Evolutionary conservation across 495 filamentous ascomycete species (phyloP), one percentile per base, ranked within the genome.

Genomic region (Annulohypoxylon moriforme): DNA sequence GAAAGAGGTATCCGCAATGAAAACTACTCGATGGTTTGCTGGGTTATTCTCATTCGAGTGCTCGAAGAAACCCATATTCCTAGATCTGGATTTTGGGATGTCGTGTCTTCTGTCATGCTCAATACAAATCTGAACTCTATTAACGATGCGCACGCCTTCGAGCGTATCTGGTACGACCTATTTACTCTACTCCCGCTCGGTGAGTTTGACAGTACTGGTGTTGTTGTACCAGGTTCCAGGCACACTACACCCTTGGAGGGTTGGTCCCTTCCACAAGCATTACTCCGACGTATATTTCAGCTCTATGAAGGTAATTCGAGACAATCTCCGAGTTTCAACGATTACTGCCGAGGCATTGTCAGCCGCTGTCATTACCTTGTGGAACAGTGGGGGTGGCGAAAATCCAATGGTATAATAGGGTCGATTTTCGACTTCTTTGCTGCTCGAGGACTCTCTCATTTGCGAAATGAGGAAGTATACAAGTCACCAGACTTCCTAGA

Each of bases 381-480:
- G 42, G 85, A 88, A 46, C 81, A 82, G 63, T 99, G 96, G 96
- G 91, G 92, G 3, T 98, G 96, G 96, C 84, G 85, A 66, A 90
- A 89, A 72, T 94, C 91, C 78, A 92, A 92, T 57, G 78, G 85
- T 10, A 89, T 97, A 29, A 87, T 99, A 42, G 91, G 91, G 18
- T 88, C 85, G 0, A 84, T 97, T 4, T 99, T 97, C 72, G 93
- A 97, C 77, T 97, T 97, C 76, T 98, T 97, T 71, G 93, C 92
- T 2, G 89, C 86, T 3, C 91, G 91, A 65, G 86, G 86, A 25
- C 82, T 98, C 0, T 84, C 87, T 34, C 90, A 94, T 75, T 78
- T 99, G 42, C 86, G 85, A 44, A 91, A 92, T 27, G 96, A 98
- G 75, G 88, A 94, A 67, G 88, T 86, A 44, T 88, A 88, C 64